Base-by-base conservation (phyloP, 2,329 filamentous ascomycete genomes). In the Myriosclerotinia scirpicola region DNA sequence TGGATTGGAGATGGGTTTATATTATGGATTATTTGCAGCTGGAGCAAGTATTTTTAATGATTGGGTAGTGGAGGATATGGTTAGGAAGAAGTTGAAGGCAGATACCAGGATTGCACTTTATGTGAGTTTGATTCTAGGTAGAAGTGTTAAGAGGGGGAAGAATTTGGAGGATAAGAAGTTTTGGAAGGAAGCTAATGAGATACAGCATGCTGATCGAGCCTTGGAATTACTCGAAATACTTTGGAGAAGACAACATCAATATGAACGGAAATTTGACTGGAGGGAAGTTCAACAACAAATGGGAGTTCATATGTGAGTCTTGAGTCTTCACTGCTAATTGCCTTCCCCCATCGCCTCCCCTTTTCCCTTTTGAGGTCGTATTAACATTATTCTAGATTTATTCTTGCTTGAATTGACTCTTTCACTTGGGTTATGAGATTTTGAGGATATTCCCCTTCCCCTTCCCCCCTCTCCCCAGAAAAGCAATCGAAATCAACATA, bases 11-110 rank as follows among this genome's bases (percentile, higher is more conserved):
- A 75, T 76, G 73, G 74, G 73, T 3, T 61, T 75, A 22, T 75
- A 76, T 60, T 76, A 71, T 71, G 74, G 73, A 2, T 52, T 76
- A 14, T 76, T 76, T 62, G 74, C 74, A 67, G 73, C 72, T 38
- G 74, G 74, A 2, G 66, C 73, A 34, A 71, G 71, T 22, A 65
- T 75, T 11, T 74, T 72, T 38, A 75, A 75, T 54, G 70, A 75
- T 66, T 52, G 67, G 26, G 64, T 67, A 30, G 69, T 69, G 17
- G 74, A 76, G 48, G 70, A 74, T 38, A 65, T 73, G 53, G 71
- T 76, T 36, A 68, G 73, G 7, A 40, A 64, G 40, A 76, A 73
- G 56, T 65, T 76, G 54, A 72, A 73, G 58, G 65, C 70, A 4
- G 73, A 75, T 67, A 69, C 67, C 6, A 73, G 66, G 55, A 67